A percentile compares a stretch with the other conserved stretches of the same genome.
These are phyloP conservation scores for Colletotrichum sp. DNA, from an alignment of 2,329 filamentous ascomycete genomes.

Conservation along the genomic window DNA sequence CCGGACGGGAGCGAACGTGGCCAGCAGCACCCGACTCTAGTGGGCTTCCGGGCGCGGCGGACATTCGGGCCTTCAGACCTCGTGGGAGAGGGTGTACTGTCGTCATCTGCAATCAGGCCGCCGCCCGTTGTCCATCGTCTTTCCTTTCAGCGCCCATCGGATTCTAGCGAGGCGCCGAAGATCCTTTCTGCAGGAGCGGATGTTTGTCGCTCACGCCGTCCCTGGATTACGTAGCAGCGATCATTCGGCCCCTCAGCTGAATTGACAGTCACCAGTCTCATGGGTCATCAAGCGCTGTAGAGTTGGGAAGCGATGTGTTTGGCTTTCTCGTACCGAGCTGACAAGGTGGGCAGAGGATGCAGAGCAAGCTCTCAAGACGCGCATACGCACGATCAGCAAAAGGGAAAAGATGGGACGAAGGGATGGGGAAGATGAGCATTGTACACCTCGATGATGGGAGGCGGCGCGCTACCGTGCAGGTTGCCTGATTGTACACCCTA, in stretches of 20 bases:
- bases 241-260: constrained; percentile 11
- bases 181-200: constrained; percentile 4
- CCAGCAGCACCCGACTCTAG: neutral
- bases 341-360: neutral
- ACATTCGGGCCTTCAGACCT: constrained; percentile 9
- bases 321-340: neutral
- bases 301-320: neutral
- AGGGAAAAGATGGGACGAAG: constrained; percentile 2
- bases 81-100: neutral
- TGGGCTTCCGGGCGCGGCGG: constrained; percentile 1
- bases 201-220: neutral
- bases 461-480: neutral
- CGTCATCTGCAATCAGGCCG: constrained; percentile 12
- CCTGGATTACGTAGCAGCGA: constrained; percentile 17
- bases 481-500: neutral
- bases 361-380: neutral
- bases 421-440: neutral
- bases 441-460: neutral
- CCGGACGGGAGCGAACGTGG: neutral
- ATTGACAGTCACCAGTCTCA: constrained; percentile 10
- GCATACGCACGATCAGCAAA: neutral
- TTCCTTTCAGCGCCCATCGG: neutral
- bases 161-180: constrained; percentile 6
- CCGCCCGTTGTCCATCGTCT: neutral
- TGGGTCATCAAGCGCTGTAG: constrained; percentile 3